Conservation (phyloP, 2,329 filamentous ascomycete genomes). For the Elsinoe fawcettii region DNA sequence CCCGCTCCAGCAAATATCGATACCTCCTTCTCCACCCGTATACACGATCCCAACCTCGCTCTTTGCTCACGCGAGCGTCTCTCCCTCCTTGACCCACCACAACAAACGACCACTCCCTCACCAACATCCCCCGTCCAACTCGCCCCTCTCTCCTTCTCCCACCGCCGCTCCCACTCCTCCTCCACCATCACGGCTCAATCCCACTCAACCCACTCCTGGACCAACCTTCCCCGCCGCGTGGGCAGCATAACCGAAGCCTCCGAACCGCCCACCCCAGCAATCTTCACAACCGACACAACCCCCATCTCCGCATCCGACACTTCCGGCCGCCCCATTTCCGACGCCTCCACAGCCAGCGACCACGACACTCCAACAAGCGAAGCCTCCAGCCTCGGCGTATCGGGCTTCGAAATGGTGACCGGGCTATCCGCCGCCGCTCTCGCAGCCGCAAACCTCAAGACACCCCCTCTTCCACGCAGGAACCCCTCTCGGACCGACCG, state of each 20-base stretch:
- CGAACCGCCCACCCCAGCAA: not conserved
- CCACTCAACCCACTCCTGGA: not conserved
- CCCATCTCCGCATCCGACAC: not conserved
- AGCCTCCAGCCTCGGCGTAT: not conserved
- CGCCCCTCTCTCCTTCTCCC: not conserved
- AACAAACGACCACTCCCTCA: not conserved
- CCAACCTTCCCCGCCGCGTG: not conserved
- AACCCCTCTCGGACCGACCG: not conserved
- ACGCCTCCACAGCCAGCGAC: not conserved
- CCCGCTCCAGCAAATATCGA: not conserved
- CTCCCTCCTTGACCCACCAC: not conserved
- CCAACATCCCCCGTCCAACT: not conserved
- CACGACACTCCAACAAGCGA: slow-evolving; percentile 1
- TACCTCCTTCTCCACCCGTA: not conserved
- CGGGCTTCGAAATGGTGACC: slow-evolving; percentile 1
- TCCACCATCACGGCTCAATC: not conserved
- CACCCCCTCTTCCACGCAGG: not conserved
- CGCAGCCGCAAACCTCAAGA: not conserved
- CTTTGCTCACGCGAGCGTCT: not conserved
- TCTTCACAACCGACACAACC: slow-evolving; percentile 1
- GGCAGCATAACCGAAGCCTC: slow-evolving; percentile 1
- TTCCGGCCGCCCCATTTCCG: not conserved
- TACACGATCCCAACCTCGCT: not conserved
- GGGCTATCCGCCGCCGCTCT: not conserved
- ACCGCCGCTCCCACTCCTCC: not conserved